These are phyloP conservation scores for Phylloporus sp. DNA, from an alignment of 768 basidiomycete genomes.

Conservation along the genomic window DNA sequence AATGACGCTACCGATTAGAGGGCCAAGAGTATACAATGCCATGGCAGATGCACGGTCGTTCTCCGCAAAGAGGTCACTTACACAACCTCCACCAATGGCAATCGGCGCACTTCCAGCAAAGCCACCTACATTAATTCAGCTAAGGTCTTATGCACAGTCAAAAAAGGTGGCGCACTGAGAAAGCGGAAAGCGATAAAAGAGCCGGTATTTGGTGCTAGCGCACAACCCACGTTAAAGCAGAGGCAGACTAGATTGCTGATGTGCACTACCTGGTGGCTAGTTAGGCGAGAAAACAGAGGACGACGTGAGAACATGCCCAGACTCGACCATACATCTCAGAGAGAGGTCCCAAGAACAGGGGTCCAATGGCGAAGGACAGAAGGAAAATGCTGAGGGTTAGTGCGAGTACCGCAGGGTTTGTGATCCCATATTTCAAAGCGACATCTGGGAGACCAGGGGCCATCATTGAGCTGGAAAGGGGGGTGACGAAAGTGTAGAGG, in stretches of 20 bases:
- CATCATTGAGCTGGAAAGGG: conserved; percentile 62
- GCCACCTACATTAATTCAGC: conserved; percentile 42
- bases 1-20: conserved; percentile 46
- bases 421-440: conserved; percentile 49
- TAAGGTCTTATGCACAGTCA: background rate
- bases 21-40: conserved; percentile 63
- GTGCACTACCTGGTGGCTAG: conserved; percentile 52
- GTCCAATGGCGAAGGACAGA: conserved; percentile 62
- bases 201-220: conserved; percentile 54
- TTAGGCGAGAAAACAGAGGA: background rate
- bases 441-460: conserved; percentile 61
- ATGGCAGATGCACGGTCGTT: conserved; percentile 63
- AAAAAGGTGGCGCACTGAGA: conserved; percentile 44
- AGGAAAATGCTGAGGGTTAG: conserved; percentile 64
- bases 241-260: conserved; percentile 59
- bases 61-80: conserved; percentile 64
- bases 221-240: conserved; percentile 65
- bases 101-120: conserved; percentile 62
- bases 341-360: conserved; percentile 61
- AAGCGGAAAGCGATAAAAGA: conserved; percentile 65
- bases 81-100: conserved; percentile 57
- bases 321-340: conserved; percentile 73
- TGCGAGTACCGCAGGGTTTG: conserved; percentile 47
- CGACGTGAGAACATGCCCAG: conserved; percentile 45
- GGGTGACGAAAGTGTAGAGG: conserved; percentile 53